Conservation (phyloP, 2,329 filamentous ascomycete genomes). For the Zasmidium citrigriseum region DNA sequence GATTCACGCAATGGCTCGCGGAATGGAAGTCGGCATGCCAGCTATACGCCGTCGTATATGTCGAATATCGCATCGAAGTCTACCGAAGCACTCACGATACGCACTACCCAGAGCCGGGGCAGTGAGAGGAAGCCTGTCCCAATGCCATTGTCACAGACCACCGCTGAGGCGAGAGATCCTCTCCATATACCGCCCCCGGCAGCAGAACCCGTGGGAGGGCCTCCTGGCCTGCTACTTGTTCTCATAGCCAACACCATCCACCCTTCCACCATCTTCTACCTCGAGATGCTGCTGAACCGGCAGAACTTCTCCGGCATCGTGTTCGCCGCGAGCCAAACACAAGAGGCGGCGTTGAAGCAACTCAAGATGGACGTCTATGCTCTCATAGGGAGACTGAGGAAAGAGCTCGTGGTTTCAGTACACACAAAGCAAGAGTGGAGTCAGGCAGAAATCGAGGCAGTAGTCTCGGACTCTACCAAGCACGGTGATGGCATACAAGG, state of each 20-base stretch:
- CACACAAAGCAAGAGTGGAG: slow-evolving; percentile 21
- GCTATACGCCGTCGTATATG: slow-evolving; percentile 12
- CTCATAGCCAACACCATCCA: slow-evolving; percentile 13
- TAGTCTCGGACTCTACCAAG: slow-evolving; percentile 17
- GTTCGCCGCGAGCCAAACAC: slow-evolving; percentile 13
- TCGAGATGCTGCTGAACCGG: slow-evolving; percentile 22
- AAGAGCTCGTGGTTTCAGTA: slow-evolving; percentile 27
- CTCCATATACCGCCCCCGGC: not conserved
- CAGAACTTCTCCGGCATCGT: slow-evolving; percentile 20
- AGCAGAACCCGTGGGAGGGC: not conserved
- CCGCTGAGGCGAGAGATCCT: not conserved
- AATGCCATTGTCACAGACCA: not conserved
- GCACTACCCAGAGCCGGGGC: not conserved
- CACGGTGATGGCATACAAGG: slow-evolving; percentile 21
- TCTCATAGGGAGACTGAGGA: slow-evolving; percentile 22
- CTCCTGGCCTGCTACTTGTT: slow-evolving; percentile 19
- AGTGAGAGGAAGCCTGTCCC: not conserved
- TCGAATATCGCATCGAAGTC: slow-evolving; percentile 7
- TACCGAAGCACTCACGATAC: slow-evolving; percentile 3
- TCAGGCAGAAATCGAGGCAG: slow-evolving; percentile 18
- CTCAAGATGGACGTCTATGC: slow-evolving; percentile 28
- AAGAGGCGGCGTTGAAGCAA: slow-evolving; percentile 24
- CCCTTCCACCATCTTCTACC: slow-evolving; percentile 12
- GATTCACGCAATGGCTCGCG: slow-evolving; percentile 2
- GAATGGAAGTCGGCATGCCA: slow-evolving; percentile 4